phyloP scores from a whole-genome alignment of 2,329 filamentous ascomycete genomes.

The Phialocephala subalpina region DNA sequence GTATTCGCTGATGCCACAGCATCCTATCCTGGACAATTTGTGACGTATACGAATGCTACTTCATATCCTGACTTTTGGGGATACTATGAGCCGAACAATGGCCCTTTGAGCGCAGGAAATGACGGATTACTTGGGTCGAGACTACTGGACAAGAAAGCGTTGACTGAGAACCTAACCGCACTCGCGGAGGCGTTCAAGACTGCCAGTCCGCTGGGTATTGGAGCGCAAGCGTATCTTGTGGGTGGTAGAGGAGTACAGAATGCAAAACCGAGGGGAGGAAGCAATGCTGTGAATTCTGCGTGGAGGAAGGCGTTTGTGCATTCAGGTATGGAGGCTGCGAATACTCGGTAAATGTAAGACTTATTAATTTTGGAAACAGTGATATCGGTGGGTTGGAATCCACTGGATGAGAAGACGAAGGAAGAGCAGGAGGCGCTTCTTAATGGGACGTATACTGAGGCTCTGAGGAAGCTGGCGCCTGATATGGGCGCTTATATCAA shows the following conservation, averaged over 20 bases:
- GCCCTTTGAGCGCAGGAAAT: constrained; percentile 50
- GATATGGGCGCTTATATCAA: constrained; percentile 39
- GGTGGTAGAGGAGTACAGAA: constrained; percentile 54
- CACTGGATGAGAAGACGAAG: constrained; percentile 27
- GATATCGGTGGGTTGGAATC: constrained; percentile 23
- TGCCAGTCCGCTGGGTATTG: constrained; percentile 42
- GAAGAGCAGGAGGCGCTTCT: constrained; percentile 22
- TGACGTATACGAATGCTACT: constrained; percentile 14
- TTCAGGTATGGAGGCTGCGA: constrained; percentile 44
- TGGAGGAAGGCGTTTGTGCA: constrained; percentile 58
- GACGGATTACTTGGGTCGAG: constrained; percentile 52
- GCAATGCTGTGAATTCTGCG: constrained; percentile 57
- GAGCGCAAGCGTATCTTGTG: constrained; percentile 50
- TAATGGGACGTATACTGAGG: constrained; percentile 29
- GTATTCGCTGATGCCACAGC: constrained; percentile 49
- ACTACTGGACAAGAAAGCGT: constrained; percentile 49
- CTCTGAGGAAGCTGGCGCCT: constrained; percentile 37
- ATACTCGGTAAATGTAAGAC: neutral
- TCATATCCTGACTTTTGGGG: constrained; percentile 35
- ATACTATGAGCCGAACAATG: constrained; percentile 40
- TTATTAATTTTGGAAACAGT: constrained; percentile 8
- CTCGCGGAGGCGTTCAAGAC: constrained; percentile 49
- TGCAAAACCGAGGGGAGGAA: constrained; percentile 53
- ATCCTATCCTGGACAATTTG: constrained; percentile 41
- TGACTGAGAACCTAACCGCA: constrained; percentile 47